Percentiles rank a stretch among this genome's conserved stretches.
phyloP scores from a whole-genome alignment of 169 alveolate species.

The Eimeria maxima region DNA sequence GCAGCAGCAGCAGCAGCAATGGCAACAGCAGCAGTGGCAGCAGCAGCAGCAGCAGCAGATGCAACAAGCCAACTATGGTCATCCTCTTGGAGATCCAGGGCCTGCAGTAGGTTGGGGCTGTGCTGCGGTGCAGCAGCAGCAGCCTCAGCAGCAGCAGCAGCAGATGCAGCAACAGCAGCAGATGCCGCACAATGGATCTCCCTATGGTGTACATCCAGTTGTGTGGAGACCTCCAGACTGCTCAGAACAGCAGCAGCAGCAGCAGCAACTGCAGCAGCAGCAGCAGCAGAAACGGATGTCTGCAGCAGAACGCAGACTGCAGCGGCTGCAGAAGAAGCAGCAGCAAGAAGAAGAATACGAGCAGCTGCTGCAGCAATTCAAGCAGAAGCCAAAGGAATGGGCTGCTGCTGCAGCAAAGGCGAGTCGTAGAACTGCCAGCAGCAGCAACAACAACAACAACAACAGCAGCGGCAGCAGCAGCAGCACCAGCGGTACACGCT shows the following conservation, averaged over 20 bases:
- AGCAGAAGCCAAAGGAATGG: constrained; percentile 58
- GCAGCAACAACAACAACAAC: constrained; percentile 17
- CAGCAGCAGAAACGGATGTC: constrained; percentile 19
- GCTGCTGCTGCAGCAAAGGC: constrained; percentile 68
- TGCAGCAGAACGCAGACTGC: constrained; percentile 32
- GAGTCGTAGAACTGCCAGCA: not conserved
- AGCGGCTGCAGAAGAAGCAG: constrained; percentile 38
- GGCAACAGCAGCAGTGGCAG: not conserved
- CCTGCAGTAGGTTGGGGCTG: constrained; percentile 16
- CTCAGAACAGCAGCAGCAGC: constrained; percentile 50
- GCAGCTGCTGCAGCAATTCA: constrained; percentile 49
- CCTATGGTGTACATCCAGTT: not conserved
- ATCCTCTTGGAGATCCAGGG: not conserved
- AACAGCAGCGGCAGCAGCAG: constrained; percentile 28
- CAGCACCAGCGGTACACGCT: not conserved
- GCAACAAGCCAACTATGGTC: constrained; percentile 17
- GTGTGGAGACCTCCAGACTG: not conserved
- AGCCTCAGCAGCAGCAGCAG: constrained; percentile 7
- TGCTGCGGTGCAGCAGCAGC: not conserved
- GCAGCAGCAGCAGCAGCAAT: constrained; percentile 50
- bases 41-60: constrained; percentile 62
- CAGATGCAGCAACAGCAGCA: constrained; percentile 23
- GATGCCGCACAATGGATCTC: not conserved
- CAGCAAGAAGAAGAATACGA: constrained; percentile 10
- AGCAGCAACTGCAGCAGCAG: constrained; percentile 30